Evolutionary conservation across 2,329 filamentous ascomycete species (phyloP), one percentile per base, ranked within the genome.

Genomic region (Pseudocercospora fijiensis): DNA sequence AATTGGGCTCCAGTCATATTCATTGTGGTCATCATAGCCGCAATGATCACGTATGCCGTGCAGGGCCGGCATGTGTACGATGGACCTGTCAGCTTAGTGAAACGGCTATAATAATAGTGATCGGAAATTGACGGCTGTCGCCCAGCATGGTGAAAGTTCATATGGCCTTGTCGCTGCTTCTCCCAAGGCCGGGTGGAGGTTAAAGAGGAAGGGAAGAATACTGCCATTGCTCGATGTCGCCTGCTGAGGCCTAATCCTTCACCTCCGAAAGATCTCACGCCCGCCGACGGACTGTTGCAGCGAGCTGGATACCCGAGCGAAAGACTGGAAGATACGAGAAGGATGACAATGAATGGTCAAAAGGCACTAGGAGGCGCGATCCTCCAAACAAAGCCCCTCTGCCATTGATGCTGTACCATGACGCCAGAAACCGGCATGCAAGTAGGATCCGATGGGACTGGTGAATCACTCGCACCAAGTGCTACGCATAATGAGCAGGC

Each of bases 1-100:
- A 69, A 69, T 22, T 69, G 67, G 67, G 67, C 67, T 4, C 65
- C 67, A 1, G 65, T 69, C 4, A 65, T 69, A 3, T 69, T 67
- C 49, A 27, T 62, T 7, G 57, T 26, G 1, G 63, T 69, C 11
- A 56, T 66, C 55, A 61, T 66, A 16, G 52, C 63, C n/a, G 66
- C 66, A 18, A 65, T 68, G 66, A 56, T 68, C n/a, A 65, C 60
- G 2, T 68, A 68, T 51, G 64, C 52, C 13, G 58, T 68, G 8
- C 66, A 68, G 30, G 66, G 66, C 13, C 61, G 64, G 51, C 56
- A 61, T 33, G 60, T 66, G 41, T 68, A 66, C 51, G 66, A 66
- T 37, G 66, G 66, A 16, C 66, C 66, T 41, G 66, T 68, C 6
- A 64, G 62, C 13, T 45, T 68, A 45, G 60, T 66, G n/a, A 68